These are phyloP conservation scores for Alternaria longipes DNA, from an alignment of 2,329 filamentous ascomycete species.

Conservation along the genomic window DNA sequence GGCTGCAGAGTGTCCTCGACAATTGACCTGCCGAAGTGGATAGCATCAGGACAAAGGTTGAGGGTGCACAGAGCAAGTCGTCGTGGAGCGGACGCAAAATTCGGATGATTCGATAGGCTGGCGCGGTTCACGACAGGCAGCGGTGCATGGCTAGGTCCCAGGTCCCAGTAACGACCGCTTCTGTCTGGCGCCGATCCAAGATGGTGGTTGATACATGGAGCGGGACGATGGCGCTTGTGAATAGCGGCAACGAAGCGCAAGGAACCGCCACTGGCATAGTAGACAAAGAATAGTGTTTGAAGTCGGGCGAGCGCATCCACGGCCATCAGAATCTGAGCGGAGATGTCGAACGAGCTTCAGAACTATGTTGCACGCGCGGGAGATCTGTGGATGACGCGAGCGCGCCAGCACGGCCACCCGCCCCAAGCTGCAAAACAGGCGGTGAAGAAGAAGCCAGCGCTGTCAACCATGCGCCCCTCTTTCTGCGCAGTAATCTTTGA, in stretches of 20 bases:
- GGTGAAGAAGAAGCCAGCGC: slow-evolving; percentile 38
- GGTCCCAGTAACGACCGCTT: slow-evolving; percentile 33
- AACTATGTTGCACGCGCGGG: slow-evolving; percentile 31
- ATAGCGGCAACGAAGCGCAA: slow-evolving; percentile 18
- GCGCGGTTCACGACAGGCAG: slow-evolving; percentile 29
- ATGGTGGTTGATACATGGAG: slow-evolving; percentile 35
- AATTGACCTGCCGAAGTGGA: slow-evolving; percentile 21
- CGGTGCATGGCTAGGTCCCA: slow-evolving; percentile 36
- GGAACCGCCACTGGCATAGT: slow-evolving; percentile 2
- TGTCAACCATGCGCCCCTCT: slow-evolving; percentile 32
- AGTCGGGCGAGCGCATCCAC: slow-evolving; percentile 3
- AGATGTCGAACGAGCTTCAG: slow-evolving; percentile 17
- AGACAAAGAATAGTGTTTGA: slow-evolving; percentile 4
- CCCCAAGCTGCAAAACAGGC: slow-evolving; percentile 34
- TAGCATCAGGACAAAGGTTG: slow-evolving; percentile 23
- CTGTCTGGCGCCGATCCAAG: slow-evolving; percentile 42
- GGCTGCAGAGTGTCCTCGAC: slow-evolving; percentile 31
- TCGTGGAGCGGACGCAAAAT: slow-evolving; percentile 25
- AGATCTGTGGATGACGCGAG: slow-evolving; percentile 34
- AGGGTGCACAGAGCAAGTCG: slow-evolving; percentile 31
- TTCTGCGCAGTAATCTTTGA: slow-evolving; percentile 20
- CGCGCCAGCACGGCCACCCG: slow-evolving; percentile 38
- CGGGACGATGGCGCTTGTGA: slow-evolving; percentile 23
- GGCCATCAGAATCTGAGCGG: slow-evolving; percentile 5
- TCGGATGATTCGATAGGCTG: slow-evolving; percentile 38